A percentile compares a stretch with the other conserved stretches of the same genome.
These are phyloP conservation scores for Juncus effusus DNA, from an alignment of 176 grass and related monocot species.

Conservation along the genomic window DNA sequence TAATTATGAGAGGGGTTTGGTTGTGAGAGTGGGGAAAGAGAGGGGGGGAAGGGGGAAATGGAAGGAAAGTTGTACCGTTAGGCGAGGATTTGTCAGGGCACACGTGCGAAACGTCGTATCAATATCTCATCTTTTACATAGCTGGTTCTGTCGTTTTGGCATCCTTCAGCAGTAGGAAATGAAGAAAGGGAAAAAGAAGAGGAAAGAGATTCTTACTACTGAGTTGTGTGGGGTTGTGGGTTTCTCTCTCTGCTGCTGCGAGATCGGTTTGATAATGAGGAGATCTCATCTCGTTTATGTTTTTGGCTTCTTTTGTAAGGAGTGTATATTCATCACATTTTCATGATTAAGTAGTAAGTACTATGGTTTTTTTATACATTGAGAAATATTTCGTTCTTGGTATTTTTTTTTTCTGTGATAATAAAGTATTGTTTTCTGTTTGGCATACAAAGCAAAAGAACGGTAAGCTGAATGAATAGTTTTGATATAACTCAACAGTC, in stretches of 20 bases:
- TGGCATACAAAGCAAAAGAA: no score
- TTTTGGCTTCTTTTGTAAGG: background rate
- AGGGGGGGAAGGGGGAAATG: background rate
- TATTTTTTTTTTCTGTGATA: no score
- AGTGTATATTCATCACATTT: background rate
- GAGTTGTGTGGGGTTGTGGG: background rate
- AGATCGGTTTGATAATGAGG: background rate
- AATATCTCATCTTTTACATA: background rate
- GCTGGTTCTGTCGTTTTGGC: background rate
- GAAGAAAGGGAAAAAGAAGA: background rate
- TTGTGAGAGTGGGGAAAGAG: background rate
- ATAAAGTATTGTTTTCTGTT: no score
- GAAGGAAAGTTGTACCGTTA: conserved; percentile 15
- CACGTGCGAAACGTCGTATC: conserved; percentile 20
- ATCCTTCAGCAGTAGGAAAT: background rate
- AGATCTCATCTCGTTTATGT: background rate
- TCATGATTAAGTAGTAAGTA: background rate
- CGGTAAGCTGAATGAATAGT: no score
- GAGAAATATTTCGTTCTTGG: no score
- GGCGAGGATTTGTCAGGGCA: conserved; percentile 15
- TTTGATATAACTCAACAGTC: no score
- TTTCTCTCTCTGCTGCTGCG: background rate
- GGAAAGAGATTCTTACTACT: background rate
- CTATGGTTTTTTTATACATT: no score
- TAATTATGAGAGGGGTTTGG: background rate